Evolutionary conservation across 2,329 filamentous ascomycete species (phyloP).

Genomic region (Chaetoscypha palmicola): DNA sequence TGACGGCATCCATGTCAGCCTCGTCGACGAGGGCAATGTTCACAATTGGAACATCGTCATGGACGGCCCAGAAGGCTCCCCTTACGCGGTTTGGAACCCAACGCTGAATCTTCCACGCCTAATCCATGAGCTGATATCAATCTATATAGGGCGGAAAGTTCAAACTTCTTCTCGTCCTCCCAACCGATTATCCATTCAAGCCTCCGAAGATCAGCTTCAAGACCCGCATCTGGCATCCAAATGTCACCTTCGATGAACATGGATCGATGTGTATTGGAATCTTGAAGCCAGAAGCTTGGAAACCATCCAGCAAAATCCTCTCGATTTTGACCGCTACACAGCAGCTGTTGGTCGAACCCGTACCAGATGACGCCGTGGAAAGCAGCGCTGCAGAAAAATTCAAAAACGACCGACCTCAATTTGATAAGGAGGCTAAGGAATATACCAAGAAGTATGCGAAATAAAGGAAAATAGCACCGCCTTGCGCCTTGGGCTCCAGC

Average conservation of each 20-base stretch:
- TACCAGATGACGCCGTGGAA: constrained; percentile 67
- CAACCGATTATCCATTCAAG: constrained; percentile 69
- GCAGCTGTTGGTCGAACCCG: constrained; percentile 58
- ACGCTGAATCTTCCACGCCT: background rate
- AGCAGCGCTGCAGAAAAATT: constrained; percentile 60
- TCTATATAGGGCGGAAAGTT: constrained; percentile 52
- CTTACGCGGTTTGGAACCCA: constrained; percentile 50
- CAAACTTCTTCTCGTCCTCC: constrained; percentile 57
- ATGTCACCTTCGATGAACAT: constrained; percentile 67
- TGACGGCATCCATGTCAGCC: constrained; percentile 47
- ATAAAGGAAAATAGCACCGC: too few relatives aligned
- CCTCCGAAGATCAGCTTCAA: constrained; percentile 61
- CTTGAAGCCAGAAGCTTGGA: constrained; percentile 65
- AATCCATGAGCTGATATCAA: background rate
- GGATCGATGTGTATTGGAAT: constrained; percentile 70
- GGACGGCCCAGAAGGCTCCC: constrained; percentile 57
- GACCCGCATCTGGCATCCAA: constrained; percentile 72
- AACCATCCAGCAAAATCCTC: constrained; percentile 61
- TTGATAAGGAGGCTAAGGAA: constrained; percentile 59
- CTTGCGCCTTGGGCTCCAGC: too few relatives aligned
- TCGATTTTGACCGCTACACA: constrained; percentile 59
- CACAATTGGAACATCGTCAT: constrained; percentile 62
- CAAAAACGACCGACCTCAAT: constrained; percentile 54
- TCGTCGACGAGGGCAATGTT: constrained; percentile 57
- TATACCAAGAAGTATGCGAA: constrained; percentile 62